Percentiles rank a stretch among this genome's conserved stretches.
Evolutionary conservation across 1,139 yeast species (phyloP).

Genomic region (Geotrichum phurueaensis): DNA sequence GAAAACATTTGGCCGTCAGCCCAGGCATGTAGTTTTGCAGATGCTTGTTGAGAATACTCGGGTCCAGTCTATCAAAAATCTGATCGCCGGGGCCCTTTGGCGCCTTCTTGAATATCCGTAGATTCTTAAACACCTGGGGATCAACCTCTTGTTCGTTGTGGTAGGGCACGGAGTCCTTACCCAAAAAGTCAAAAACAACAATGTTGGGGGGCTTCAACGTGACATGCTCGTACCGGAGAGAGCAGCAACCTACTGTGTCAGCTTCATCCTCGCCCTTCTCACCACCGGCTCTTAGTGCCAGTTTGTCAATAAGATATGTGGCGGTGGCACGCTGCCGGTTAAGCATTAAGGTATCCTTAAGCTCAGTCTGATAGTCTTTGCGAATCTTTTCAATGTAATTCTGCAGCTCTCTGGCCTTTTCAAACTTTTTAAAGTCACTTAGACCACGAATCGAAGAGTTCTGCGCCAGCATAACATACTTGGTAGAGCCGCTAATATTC

Average conservation of each 20-base stretch:
- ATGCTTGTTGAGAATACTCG: conserved; percentile 74
- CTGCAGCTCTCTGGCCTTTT: conserved; percentile 82
- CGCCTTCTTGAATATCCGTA: conserved; percentile 75
- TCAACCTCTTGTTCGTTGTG: conserved; percentile 92
- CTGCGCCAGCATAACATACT: conserved; percentile 88
- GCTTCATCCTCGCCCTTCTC: conserved; percentile 97
- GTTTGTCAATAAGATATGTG: conserved; percentile 84
- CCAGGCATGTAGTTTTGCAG: conserved; percentile 90
- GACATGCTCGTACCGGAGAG: conserved; percentile 82
- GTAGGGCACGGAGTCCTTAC: conserved; percentile 91
- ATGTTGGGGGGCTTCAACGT: conserved; percentile 79
- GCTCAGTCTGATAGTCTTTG: conserved; percentile 61
- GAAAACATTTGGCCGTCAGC: conserved; percentile 91
- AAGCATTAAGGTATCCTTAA: conserved; percentile 72
- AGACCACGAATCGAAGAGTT: conserved; percentile 87
- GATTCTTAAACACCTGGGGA: conserved; percentile 79
- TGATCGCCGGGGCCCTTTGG: conserved; percentile 92
- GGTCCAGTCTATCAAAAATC: conserved; percentile 83
- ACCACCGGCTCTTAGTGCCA: conserved; percentile 97
- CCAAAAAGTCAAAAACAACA: conserved; percentile 88
- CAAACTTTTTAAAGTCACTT: conserved; percentile 86
- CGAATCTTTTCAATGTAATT: conserved; percentile 68
- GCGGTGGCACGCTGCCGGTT: conserved; percentile 94
- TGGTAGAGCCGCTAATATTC: conserved; percentile 74
- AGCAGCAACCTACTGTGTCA: conserved; percentile 97